Evolutionary conservation across 768 basidiomycete species (phyloP), one percentile per base, ranked within the genome.

Genomic region (Leccinum incarnatum): DNA sequence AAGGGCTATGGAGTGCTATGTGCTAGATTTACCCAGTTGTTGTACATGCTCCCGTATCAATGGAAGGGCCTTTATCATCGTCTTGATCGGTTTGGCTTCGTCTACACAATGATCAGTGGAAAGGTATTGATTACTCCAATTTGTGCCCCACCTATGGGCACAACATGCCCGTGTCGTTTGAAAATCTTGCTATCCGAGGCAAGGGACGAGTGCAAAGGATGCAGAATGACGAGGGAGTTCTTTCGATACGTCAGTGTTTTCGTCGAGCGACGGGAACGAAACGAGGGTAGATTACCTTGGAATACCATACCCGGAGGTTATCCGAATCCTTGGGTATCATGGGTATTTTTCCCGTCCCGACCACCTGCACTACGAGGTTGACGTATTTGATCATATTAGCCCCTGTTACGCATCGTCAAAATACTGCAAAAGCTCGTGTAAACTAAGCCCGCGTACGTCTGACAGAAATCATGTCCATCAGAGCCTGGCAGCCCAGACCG

Each of bases 401-500:
- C 25, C 80, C 85, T 81, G 58, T 53, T 23, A 30, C 5, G 27
- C 34, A 1, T 15, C n/a, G 8, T 54, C 36, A 51, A 36, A 62
- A 23, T 47, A 40, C 40, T 8, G 19, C 15, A 37, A 4, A 15
- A 19, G 45, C 36, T 14, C 4, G 15, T 34, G 45, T 37, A 12
- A 54, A 19, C 42, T 12, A 42, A 34, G n/a, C 30, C 11, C 9
- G 72, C 80, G 51, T 70, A 95, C 95, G 77, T 72, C 95, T 80
- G 23, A 79, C 67, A 47, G 85, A 82, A 17, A 97, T 77, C 50
- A 98, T 78, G 32, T 89, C 82, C 73, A 93, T 85, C 56, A 97
- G 67, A 8, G 87, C 80, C 55, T 83, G 79, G 65, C 91, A 93
- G 0, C 93, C 95, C 1, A 86, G 84, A 11, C 95, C 95, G 67